Base-by-base conservation (phyloP, 2,329 filamentous ascomycete genomes). In the Penicillium polonicum region DNA sequence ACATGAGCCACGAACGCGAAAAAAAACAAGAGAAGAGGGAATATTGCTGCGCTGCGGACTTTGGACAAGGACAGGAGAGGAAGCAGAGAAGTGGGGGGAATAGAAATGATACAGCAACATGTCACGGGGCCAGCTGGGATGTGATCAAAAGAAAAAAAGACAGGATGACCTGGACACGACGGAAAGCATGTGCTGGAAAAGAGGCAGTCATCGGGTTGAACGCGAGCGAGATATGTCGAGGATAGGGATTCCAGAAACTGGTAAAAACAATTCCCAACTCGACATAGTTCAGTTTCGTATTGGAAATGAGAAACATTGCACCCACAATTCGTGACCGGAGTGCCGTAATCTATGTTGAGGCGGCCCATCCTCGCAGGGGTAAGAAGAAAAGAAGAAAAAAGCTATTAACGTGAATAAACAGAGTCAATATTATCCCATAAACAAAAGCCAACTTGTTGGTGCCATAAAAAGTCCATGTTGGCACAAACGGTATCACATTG, bases 351-450 rank as follows among this genome's bases (percentile, higher is more conserved):
- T 67, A 67, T 68, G 65, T 64, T 57, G 64, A 57, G 57, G 60
- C 61, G 53, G 52, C 55, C 62, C 59, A 62, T 61, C 60, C 61
- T 52, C 58, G 44, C 54, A 60, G 56, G 61, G 60, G 62, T 55
- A 54, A 43, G 43, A 55, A 59, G 48, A 55, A 55, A 46, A 55
- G 64, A 59, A 63, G 60, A 64, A 66, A 70, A 68, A 73, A 72
- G 68, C 69, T 72, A 74, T 74, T 72, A 74, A 73, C 70, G 70
- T 73, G 70, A 73, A 72, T 71, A 70, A 73, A 69, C 67, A 68
- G 70, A 68, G 70, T 73, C 70, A 71, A 72, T 73, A 72, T 73
- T 72, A 73, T 64, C 70, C 70, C 71, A 72, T 70, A 69, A 67
- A 70, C 65, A 70, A 61, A 68, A 70, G 67, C 67, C 66, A 68